Evolutionary conservation across 2,329 filamentous ascomycete species (phyloP).

Genomic region (Ophiocordyceps camponoti-rufipedis): DNA sequence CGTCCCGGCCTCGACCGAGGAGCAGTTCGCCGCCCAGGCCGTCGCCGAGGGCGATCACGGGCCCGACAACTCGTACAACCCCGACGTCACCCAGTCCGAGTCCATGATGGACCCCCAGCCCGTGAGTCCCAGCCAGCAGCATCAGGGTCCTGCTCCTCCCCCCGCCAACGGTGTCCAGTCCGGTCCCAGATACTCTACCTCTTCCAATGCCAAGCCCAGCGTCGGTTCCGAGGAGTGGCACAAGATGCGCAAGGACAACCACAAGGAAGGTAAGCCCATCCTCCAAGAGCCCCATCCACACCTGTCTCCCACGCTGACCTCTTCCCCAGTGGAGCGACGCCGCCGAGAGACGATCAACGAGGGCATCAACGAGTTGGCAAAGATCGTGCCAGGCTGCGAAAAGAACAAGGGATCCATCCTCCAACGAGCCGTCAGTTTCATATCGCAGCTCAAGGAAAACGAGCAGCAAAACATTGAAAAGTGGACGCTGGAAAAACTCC

Average conservation of each 20-base stretch:
- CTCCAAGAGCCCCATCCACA: background rate
- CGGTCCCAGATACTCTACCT: slow-evolving; percentile 14
- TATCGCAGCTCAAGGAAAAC: slow-evolving; percentile 85
- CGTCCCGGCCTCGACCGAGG: slow-evolving; percentile 37
- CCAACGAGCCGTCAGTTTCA: slow-evolving; percentile 84
- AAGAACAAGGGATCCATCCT: slow-evolving; percentile 98
- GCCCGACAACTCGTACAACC: slow-evolving; percentile 15
- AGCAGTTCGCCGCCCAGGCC: slow-evolving; percentile 38
- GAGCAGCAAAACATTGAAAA: slow-evolving; percentile 89
- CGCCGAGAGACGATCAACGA: slow-evolving; percentile 97
- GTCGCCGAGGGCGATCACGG: slow-evolving; percentile 13
- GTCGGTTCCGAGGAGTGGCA: slow-evolving; percentile 99
- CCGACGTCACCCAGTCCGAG: slow-evolving; percentile 15
- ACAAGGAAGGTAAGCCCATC: slow-evolving; percentile 70
- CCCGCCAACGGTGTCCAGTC: slow-evolving; percentile 21
- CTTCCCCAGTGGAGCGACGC: slow-evolving; percentile 64
- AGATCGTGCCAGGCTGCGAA: slow-evolving; percentile 93
- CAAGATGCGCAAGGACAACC: slow-evolving; percentile 89
- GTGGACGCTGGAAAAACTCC: slow-evolving; percentile 78
- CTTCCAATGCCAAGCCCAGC: slow-evolving; percentile 48
- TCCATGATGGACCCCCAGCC: slow-evolving; percentile 10
- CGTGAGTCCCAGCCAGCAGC: slow-evolving; percentile 6
- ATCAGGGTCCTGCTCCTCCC: slow-evolving; percentile 6
- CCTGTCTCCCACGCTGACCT: background rate
- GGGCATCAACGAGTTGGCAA: slow-evolving; percentile 93